A percentile compares a stretch with the other conserved stretches of the same genome.
Evolutionary conservation across 2,329 filamentous ascomycete genomes (phyloP).

Genomic region (Graphilbum sp.): DNA sequence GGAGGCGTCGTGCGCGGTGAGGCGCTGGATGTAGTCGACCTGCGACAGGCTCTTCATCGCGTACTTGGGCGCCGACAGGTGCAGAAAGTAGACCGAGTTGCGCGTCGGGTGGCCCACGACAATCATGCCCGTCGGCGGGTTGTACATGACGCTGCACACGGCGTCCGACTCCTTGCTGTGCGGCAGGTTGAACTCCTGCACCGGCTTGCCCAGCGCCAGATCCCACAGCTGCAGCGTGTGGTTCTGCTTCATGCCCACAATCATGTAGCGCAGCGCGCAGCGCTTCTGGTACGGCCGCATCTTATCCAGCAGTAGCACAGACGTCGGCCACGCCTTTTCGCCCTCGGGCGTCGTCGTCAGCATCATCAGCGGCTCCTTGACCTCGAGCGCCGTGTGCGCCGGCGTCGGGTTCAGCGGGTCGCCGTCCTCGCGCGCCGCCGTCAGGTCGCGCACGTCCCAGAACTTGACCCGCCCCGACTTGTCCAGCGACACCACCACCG

Average conservation of each 20-base stretch:
- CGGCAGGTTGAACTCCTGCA: conserved; percentile 92
- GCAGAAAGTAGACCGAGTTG: conserved; percentile 95
- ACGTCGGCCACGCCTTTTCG: conserved; percentile 95
- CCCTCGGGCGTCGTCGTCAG: conserved; percentile 71
- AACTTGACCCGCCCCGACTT: conserved; percentile 95
- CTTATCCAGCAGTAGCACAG: conserved; percentile 91
- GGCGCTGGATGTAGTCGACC: conserved; percentile 68
- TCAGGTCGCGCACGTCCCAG: conserved; percentile 85
- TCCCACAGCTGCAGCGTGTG: conserved; percentile 98
- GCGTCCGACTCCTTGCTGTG: conserved; percentile 93
- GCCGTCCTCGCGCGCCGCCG: conserved; percentile 32
- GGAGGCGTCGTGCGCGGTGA: conserved; percentile 53
- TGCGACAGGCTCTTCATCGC: conserved; percentile 69
- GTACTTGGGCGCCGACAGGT: conserved; percentile 88
- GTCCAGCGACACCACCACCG: conserved; percentile 83
- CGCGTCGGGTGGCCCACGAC: conserved; percentile 89
- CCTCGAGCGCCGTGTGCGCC: conserved; percentile 47
- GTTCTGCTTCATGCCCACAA: conserved; percentile 98
- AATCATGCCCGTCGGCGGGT: conserved; percentile 82
- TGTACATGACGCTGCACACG: conserved; percentile 94
- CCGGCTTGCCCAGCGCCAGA: conserved; percentile 81
- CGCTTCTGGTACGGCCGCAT: conserved; percentile 82
- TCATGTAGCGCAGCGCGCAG: conserved; percentile 80
- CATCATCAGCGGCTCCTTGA: conserved; percentile 74
- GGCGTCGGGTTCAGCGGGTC: conserved; percentile 35